Evolutionary conservation across 371 early-diverging fungal genomes (phyloP), one percentile per base, ranked within the genome.

Genomic region (Mortierella polycephala): DNA sequence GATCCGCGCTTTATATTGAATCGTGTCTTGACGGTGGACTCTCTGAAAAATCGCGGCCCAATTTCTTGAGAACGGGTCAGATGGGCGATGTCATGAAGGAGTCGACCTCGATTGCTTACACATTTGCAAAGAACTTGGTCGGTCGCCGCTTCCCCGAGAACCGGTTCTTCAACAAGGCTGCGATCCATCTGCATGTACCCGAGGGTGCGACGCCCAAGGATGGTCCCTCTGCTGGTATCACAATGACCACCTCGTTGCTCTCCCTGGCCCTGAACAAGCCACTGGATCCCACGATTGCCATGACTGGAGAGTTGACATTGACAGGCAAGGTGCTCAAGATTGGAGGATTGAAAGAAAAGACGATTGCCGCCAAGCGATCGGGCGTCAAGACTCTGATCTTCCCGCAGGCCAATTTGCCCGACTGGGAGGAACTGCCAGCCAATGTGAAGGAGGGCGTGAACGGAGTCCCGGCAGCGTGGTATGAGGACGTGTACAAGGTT

Each of bases 1-100:
- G 99, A 14, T 93, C 97, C 0, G 90, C 95, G 1, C 84, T 99
- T 1, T 98, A 96, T 73, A 94, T 98, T 62, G 99, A 99, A 83
- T 95, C 96, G 18, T 95, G 96, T 21, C 86, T 96, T 6, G 96
- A 97, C 55, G 90, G 92, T 0, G 85, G 89, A 21, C 81, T 91
- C 18, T 70, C 82, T 9, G 84, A 85, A n/a, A 87, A 89, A 57
- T 88, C 89, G 11, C 89, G 89, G 40, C 93, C 95, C 53, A 75
- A 84, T 37, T 87, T 95, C 47, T 83, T 87, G 53, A 89, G 87
- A 63, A 98, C 99, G 2, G 99, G 98, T 21, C 97, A 99, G 76
- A 86, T 99, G 67, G 98, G 98, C 45, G 96, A 97, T 81, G 98
- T 99, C 30, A 99, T 99, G 98, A 97, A 98, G 85, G 99, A 99